Evolutionary conservation across 1,284 basidiomycete genomes (phyloP).

Genomic region (Sanguinoderma infundibulare): DNA sequence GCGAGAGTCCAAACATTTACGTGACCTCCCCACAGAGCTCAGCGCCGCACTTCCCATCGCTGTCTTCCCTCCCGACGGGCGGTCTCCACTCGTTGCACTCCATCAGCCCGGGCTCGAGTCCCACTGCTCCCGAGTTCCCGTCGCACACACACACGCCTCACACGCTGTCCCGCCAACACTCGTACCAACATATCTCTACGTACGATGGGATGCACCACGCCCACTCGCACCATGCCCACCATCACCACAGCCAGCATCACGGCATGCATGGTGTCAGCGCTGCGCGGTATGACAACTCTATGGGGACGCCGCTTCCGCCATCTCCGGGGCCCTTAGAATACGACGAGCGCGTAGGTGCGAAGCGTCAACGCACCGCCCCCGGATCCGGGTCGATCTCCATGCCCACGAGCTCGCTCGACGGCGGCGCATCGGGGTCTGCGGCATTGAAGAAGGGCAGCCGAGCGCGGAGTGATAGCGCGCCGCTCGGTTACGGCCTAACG

Average conservation of each 20-base stretch:
- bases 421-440: constrained; percentile 24
- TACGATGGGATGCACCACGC: constrained; percentile 3
- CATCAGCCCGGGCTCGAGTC: constrained; percentile 64
- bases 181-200: constrained; percentile 4
- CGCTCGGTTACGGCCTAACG: constrained; percentile 45
- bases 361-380: constrained; percentile 41
- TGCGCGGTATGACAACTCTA: constrained; percentile 35
- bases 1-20: constrained; percentile 66
- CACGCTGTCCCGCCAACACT: constrained; percentile 42
- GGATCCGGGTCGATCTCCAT: constrained; percentile 17
- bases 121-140: constrained; percentile 67
- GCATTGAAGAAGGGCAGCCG: constrained; percentile 41
- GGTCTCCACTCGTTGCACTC: constrained; percentile 43
- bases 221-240: constrained; percentile 15
- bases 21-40: constrained; percentile 65
- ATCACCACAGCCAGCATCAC: constrained; percentile 24
- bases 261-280: constrained; percentile 26
- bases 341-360: constrained; percentile 36
- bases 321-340: constrained; percentile 39
- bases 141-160: constrained; percentile 42
- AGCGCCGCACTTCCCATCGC: constrained; percentile 36
- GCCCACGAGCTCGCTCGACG: constrained; percentile 18
- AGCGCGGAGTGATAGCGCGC: constrained; percentile 53
- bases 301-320: constrained; percentile 36
- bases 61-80: constrained; percentile 33